These are phyloP conservation scores for Fusarium heterosporum DNA, from an alignment of 2,329 filamentous ascomycete species.

Conservation along the genomic window DNA sequence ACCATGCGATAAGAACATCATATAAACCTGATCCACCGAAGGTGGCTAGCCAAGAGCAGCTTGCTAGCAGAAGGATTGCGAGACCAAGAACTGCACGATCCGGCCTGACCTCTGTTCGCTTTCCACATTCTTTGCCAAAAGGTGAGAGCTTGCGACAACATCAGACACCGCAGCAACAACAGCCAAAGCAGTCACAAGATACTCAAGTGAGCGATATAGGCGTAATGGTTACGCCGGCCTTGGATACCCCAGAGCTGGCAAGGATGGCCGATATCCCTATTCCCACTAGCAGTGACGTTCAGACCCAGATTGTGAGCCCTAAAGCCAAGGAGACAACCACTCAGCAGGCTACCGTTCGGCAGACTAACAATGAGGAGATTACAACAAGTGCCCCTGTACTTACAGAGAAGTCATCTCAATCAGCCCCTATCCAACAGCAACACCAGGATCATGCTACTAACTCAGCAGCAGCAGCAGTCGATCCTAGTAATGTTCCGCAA, in stretches of 20 bases:
- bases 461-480: neutral
- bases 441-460: neutral
- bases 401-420: neutral
- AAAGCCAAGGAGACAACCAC: neutral
- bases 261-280: neutral
- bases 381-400: neutral
- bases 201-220: neutral
- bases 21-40: neutral
- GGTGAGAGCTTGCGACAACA: neutral
- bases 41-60: constrained; percentile 13
- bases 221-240: neutral
- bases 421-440: neutral
- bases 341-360: neutral
- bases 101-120: neutral
- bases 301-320: neutral
- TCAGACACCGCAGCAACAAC: neutral
- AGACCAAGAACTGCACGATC: constrained; percentile 5
- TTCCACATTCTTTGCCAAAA: neutral
- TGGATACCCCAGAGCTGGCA: constrained; percentile 1
- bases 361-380: neutral
- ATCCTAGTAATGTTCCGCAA: neutral
- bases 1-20: neutral
- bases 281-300: neutral
- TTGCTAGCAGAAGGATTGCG: constrained; percentile 11
- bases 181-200: neutral